Conservation (phyloP, 306 rosid genomes). For the Cotoneaster glaucophyllus region DNA sequence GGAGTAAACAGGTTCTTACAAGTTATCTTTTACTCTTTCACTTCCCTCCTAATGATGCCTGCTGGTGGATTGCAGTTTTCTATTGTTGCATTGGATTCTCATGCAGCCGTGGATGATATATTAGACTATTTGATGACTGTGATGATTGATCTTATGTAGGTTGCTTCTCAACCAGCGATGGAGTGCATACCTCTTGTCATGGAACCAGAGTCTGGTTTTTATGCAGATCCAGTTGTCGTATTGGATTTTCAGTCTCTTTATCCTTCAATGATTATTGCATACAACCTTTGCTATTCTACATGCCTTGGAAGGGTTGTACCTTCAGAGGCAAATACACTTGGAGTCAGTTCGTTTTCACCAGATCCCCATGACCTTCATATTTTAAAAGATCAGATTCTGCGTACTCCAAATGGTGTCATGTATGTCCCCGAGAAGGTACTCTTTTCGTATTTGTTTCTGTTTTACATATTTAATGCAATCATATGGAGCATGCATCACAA, state of each 20-base stretch:
- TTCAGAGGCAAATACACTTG: conserved; percentile 66
- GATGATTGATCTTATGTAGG: conserved; percentile 37
- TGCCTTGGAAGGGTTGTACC: conserved; percentile 76
- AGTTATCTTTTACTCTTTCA: conserved; percentile 11
- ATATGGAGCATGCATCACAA: background rate
- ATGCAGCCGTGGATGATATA: background rate
- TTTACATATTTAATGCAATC: background rate
- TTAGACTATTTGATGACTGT: background rate
- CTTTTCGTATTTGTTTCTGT: background rate
- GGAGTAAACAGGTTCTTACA: conserved; percentile 66
- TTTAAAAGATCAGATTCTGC: conserved; percentile 66
- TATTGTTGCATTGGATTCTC: background rate
- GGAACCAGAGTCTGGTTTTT: conserved; percentile 98
- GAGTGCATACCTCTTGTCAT: conserved; percentile 93
- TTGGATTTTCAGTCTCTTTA: conserved; percentile 93
- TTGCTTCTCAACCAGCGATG: conserved; percentile 99
- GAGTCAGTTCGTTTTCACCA: conserved; percentile 74
- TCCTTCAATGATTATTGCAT: conserved; percentile 98
- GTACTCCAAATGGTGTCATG: conserved; percentile 93
- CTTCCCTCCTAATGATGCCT: background rate
- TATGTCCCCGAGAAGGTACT: conserved; percentile 77
- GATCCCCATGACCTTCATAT: conserved; percentile 46
- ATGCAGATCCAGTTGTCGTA: conserved; percentile 87
- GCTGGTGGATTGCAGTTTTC: background rate
- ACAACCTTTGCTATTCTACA: conserved; percentile 90